Base-by-base conservation (phyloP, 805 yeast species). In the Candida arabinofermentans region DNA sequence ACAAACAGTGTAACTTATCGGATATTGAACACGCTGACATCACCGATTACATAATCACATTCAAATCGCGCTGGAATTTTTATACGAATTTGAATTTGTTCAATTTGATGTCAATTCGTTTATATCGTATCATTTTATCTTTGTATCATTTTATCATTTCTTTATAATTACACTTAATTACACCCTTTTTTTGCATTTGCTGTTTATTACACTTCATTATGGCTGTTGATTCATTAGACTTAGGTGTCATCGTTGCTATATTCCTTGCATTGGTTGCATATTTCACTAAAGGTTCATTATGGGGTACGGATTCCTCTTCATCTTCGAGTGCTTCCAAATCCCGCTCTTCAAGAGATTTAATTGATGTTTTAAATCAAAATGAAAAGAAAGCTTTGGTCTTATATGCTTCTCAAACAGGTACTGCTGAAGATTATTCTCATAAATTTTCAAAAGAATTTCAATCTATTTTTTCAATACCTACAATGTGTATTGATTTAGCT, bases 401-500 rank as follows among this genome's bases (percentile, higher is more conserved):
- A 46, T 93, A 75, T 61, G 98, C 96, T 14, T 90, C 98, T 12
- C 99, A 93, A 67, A 93, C 99, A 5, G 99, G 99, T 49, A 93
- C 99, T 14, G 96, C 98, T 34, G 99, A 93, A 67, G 99, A 93
- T 59, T 91, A 89, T 56, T 95, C 97, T 16, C 77, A 83, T 53
- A 86, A 91, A 60, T 81, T 89, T 53, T 80, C 96, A 36, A 89
- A 90, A 59, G 99, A 93, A 61, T 79, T 91, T 55, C 79, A 81
- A 53, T 71, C 95, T 22, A 77, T 83, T 61, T 90, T 84, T 59
- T 87, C 90, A 34, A 72, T 93, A 52, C 79, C 81, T 49, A 79
- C 91, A 2, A 79, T 93, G 83, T 79, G 83, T 44, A 93, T 83
- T 8, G 98, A 91, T 64, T 73, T 89, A 39, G 95, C 90, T 33